A percentile compares a stretch with the other conserved stretches of the same genome.
Conservation (phyloP, 345 rosid species). For the Geranium brycei region DNA sequence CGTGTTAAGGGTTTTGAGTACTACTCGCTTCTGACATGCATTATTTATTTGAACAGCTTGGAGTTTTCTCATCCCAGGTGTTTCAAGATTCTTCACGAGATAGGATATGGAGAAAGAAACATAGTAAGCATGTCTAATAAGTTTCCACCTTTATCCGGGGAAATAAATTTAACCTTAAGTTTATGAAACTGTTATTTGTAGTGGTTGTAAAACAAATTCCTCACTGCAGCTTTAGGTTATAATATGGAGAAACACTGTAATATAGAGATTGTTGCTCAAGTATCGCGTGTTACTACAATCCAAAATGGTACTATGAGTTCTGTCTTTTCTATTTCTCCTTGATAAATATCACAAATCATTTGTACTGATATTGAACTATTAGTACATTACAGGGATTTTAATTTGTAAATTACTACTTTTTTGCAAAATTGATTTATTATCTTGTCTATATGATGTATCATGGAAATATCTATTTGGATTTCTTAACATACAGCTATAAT, state of each 20-base stretch:
- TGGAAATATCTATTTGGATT: too few relatives aligned
- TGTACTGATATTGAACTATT: too few relatives aligned
- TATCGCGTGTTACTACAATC: constrained; percentile 39
- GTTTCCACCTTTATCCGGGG: background rate
- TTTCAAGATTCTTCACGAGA: constrained; percentile 86
- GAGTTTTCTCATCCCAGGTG: constrained; percentile 92
- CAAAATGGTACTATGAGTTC: constrained; percentile 32
- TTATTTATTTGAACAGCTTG: constrained; percentile 54
- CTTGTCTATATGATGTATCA: too few relatives aligned
- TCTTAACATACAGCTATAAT: too few relatives aligned
- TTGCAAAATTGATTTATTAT: too few relatives aligned
- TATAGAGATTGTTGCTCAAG: constrained; percentile 84
- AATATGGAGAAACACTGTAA: constrained; percentile 97
- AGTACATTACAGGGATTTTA: too few relatives aligned
- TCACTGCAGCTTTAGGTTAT: constrained; percentile 62
- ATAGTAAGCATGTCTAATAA: constrained; percentile 29
- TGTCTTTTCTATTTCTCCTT: background rate
- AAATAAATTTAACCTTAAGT: constrained; percentile 8
- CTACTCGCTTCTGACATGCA: too few relatives aligned
- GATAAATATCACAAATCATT: background rate
- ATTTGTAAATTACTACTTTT: too few relatives aligned
- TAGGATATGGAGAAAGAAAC: constrained; percentile 61
- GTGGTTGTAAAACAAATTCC: constrained; percentile 1
- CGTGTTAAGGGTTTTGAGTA: background rate
- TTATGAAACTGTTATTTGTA: constrained; percentile 7